Percentiles rank a stretch among this genome's conserved stretches.
Conservation (phyloP, 164 flowering plant species). For the Magnolia changhungtana region DNA sequence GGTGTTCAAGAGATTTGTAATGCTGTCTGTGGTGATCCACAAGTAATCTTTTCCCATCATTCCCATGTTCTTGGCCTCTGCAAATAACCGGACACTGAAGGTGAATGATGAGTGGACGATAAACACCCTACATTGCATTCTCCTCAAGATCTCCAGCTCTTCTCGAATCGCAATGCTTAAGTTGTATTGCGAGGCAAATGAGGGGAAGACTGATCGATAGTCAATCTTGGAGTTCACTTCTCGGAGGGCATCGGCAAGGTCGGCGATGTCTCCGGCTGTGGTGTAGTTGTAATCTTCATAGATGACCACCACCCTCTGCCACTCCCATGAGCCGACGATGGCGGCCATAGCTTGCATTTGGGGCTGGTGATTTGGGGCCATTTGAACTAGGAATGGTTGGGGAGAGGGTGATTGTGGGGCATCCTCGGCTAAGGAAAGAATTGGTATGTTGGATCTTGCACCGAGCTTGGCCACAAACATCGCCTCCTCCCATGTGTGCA, state of each 20-base stretch:
- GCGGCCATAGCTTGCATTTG: slow-evolving; percentile 37
- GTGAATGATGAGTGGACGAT: slow-evolving; percentile 22
- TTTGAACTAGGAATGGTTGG: slow-evolving; percentile 39
- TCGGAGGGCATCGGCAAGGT: slow-evolving; percentile 7
- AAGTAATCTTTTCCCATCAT: slow-evolving; percentile 16
- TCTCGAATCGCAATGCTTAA: neutral
- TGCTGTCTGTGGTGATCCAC: slow-evolving; percentile 10
- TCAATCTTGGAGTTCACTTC: slow-evolving; percentile 21
- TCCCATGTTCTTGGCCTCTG: slow-evolving; percentile 15
- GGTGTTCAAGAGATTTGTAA: slow-evolving; percentile 4
- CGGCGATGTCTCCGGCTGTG: neutral
- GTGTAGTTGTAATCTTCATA: slow-evolving; percentile 24
- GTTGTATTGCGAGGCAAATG: slow-evolving; percentile 14
- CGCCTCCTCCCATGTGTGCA: slow-evolving; percentile 38
- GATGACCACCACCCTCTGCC: slow-evolving; percentile 26
- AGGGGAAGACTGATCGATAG: slow-evolving; percentile 15
- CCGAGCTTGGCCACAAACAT: slow-evolving; percentile 41
- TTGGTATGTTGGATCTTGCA: slow-evolving; percentile 33
- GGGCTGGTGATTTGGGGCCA: slow-evolving; percentile 21
- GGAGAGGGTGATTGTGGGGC: slow-evolving; percentile 17
- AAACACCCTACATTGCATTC: slow-evolving; percentile 26
- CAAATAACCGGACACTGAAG: slow-evolving; percentile 15
- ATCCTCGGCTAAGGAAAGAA: slow-evolving; percentile 38
- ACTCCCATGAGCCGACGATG: slow-evolving; percentile 23
- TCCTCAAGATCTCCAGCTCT: slow-evolving; percentile 22